phyloP scores from a whole-genome alignment of 2,329 filamentous ascomycete genomes.

The Blumeriella jaapii region DNA sequence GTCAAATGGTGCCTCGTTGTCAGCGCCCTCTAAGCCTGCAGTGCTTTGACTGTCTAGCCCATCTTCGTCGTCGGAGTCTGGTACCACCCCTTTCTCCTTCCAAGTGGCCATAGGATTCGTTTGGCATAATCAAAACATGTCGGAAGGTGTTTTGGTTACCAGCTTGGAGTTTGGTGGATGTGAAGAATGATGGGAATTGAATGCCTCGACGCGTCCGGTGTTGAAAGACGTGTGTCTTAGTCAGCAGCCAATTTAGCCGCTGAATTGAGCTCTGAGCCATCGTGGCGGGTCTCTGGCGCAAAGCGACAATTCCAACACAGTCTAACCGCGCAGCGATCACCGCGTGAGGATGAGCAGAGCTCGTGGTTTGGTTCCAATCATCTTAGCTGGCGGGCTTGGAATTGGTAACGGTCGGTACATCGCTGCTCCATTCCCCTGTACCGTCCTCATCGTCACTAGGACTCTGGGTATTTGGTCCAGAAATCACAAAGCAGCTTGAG shows the following conservation, averaged over 20 bases:
- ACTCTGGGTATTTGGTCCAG: slow-evolving; percentile 24
- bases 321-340: neutral
- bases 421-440: too few relatives aligned
- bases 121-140: slow-evolving; percentile 17
- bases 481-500: slow-evolving; percentile 22
- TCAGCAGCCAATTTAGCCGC: too few relatives aligned
- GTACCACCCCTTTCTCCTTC: slow-evolving; percentile 28
- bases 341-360: slow-evolving; percentile 20
- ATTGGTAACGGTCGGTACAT: slow-evolving; percentile 22
- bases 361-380: slow-evolving; percentile 21
- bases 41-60: slow-evolving; percentile 17
- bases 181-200: too few relatives aligned
- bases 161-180: too few relatives aligned
- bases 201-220: neutral
- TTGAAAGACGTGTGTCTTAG: neutral
- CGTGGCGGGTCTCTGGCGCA: too few relatives aligned
- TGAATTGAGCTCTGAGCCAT: too few relatives aligned
- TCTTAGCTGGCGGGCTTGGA: slow-evolving; percentile 23
- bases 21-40: neutral
- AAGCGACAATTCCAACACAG: neutral
- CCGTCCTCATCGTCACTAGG: slow-evolving; percentile 13
- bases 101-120: slow-evolving; percentile 24
- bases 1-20: neutral
- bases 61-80: slow-evolving; percentile 29
- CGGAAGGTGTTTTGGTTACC: too few relatives aligned